Evolutionary conservation across 2,329 filamentous ascomycete genomes (phyloP), one percentile per base, ranked within the genome.

Genomic region (Furcasterigmium furcatum): DNA sequence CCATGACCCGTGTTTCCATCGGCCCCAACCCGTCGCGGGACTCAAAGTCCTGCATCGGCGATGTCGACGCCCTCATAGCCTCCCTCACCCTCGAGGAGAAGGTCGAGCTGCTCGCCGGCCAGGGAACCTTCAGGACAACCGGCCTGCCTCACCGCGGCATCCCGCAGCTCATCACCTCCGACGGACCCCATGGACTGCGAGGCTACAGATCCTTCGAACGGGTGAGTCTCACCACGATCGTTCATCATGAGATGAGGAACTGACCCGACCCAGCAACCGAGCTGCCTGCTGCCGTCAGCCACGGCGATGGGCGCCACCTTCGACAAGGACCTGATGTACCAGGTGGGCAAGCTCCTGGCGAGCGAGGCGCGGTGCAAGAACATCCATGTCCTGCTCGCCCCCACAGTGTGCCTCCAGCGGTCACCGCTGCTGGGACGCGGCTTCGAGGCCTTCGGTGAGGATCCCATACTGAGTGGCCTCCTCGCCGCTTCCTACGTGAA

Each of bases 341-440:
- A 73, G 52, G 69, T 74, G 19, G 77, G 77, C 32, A 62, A 58
- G 47, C 67, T 68, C 41, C 75, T 82, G 62, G 77, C 71, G 5
- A 66, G 71, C 29, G 77, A 80, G 51, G 78, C 76, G 3, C 41
- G 41, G 3, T 36, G 30, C 41, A 39, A 46, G 19, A 29, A 22
- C 13, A 20, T 25, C 3, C 30, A 43, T 3, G 34, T 38, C 19
- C 24, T 46, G 8, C 46, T 48, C 24, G 43, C 43, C 9, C 46
- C 46, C 4, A 48, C 46, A 6, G 39, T 43, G 9, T 48, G 43
- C 22, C 32, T 48, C n/a, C 46, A 46, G 29, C 41, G 46, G 20
- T 41, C 34, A 5, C 46, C 43, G 14, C 43, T 43, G 21, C 36
- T 41, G n/a, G 46, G 46, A n/a, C 46, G 46, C 10, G 34, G 39